Evolutionary conservation across 495 filamentous ascomycete species (phyloP).

Genomic region (Talaromyces nanjingensis): DNA sequence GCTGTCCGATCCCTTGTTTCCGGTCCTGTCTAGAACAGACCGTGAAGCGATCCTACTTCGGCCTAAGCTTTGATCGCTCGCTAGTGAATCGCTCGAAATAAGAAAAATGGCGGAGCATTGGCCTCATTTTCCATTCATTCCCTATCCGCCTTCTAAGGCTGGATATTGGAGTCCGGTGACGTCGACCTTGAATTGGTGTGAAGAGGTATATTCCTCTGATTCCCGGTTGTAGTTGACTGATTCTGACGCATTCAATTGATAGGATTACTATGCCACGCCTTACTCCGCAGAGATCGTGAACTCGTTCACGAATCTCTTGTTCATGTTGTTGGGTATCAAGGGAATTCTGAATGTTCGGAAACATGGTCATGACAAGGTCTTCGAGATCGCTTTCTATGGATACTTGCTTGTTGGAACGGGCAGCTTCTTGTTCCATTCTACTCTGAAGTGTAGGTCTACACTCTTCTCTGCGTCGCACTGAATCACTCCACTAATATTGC

Average conservation of each 20-base stretch:
- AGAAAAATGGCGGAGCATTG: constrained; percentile 1
- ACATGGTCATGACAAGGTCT: constrained; percentile 66
- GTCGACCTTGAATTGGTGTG: constrained; percentile 88
- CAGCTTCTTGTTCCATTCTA: constrained; percentile 76
- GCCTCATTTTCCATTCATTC: constrained; percentile 46
- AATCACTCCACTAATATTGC: constrained; percentile 10
- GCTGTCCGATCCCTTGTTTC: background rate
- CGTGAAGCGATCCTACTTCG: background rate
- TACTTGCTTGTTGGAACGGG: constrained; percentile 76
- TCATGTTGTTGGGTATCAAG: constrained; percentile 64
- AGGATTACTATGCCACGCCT: constrained; percentile 57
- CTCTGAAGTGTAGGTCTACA: constrained; percentile 61
- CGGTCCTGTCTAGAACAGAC: background rate
- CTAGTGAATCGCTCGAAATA: background rate
- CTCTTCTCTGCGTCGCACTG: background rate
- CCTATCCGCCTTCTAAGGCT: constrained; percentile 57
- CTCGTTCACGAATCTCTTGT: constrained; percentile 74
- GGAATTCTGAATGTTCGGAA: constrained; percentile 63
- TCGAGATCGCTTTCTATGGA: constrained; percentile 62
- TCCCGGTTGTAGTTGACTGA: background rate
- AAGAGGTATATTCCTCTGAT: constrained; percentile 56
- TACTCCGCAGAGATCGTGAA: constrained; percentile 62
- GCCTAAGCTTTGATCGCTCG: background rate
- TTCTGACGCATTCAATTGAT: background rate
- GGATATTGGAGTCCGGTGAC: constrained; percentile 85